Evolutionary conservation across 78 protist species (phyloP).

Genomic region (Andalucia godoyi): DNA sequence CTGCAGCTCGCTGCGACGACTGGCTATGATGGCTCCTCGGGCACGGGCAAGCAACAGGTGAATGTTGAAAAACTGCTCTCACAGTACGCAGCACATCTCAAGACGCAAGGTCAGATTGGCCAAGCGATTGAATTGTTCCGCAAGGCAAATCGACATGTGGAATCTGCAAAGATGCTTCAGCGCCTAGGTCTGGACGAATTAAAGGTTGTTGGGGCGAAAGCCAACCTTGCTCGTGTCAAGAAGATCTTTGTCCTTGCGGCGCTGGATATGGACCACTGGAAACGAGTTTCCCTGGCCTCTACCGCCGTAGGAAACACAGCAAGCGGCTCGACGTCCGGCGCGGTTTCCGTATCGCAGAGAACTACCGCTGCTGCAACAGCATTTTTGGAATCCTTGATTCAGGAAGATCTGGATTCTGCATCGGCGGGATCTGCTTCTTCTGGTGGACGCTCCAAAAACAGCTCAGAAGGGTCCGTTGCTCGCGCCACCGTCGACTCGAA

Average conservation of each 20-base stretch:
- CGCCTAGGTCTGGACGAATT: conserved; percentile 6
- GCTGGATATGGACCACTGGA: conserved; percentile 42
- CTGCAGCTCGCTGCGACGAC: conserved; percentile 48
- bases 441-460: too few relatives aligned
- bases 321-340: background rate
- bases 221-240: conserved; percentile 40
- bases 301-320: background rate
- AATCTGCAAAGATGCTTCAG: conserved; percentile 47
- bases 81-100: conserved; percentile 54
- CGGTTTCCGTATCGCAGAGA: too few relatives aligned
- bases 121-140: conserved; percentile 65
- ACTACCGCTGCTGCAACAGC: too few relatives aligned
- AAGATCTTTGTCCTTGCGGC: conserved; percentile 57
- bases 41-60: too few relatives aligned
- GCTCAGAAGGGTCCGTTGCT: too few relatives aligned
- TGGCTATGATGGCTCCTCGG: too few relatives aligned
- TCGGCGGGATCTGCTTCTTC: too few relatives aligned
- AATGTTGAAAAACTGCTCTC: too few relatives aligned
- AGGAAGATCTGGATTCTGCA: background rate
- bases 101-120: conserved; percentile 10
- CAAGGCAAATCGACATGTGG: conserved; percentile 25
- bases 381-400: background rate
- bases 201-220: background rate
- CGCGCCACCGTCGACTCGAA: background rate
- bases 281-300: background rate